Base-by-base conservation (phyloP, 139 green algal species). In the Tetradesmus lagerheimii region DNA sequence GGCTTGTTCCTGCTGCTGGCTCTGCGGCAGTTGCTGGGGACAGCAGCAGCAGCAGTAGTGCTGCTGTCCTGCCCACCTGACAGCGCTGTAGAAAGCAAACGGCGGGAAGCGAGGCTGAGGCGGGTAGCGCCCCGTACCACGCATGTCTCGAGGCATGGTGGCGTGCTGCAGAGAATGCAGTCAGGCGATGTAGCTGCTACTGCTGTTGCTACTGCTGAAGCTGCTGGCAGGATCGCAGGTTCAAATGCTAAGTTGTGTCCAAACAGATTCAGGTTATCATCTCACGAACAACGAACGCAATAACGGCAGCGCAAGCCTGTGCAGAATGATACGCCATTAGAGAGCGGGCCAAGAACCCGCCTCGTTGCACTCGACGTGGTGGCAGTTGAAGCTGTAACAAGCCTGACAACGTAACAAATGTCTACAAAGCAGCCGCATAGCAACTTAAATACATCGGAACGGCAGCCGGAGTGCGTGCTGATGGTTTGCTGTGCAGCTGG, bases 31-130 rank as follows among this genome's bases (percentile, higher is more conserved):
- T 29, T 39, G 66, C 29, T 64, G 50, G 14, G 4, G n/a, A 16
- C 23, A 35, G 18, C 4, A 25, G 6, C 12, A 38, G 57, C 53
- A 34, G 82, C 47, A 15, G 15, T n/a, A n/a, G 50, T 2, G 35
- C 50, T 57, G 57, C 18, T 18, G 5, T 16, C 27, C 45, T 34
- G 67, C 34, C 37, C 78, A 86, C 77, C 96, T 92, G 2, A 97
- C 92, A 4, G 94, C 91, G 2, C 85, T 95, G 91, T 98, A 99
- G 76, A 99, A 99, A 20, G 94, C 89, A 37, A 99, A 97, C 15
- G 97, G 96, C 14, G 92, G 83, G 91, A 96, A 95, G 39, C 93
- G 92, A 16, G 97, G 96, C 38, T 94, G 86, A 9, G 96, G 96
- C 38, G 97, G 95, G 89, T 97, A 97, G 66, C 96, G 90, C 34